Base-by-base conservation (phyloP, 2,329 filamentous ascomycete species). In the Amesomyces nigricolor region DNA sequence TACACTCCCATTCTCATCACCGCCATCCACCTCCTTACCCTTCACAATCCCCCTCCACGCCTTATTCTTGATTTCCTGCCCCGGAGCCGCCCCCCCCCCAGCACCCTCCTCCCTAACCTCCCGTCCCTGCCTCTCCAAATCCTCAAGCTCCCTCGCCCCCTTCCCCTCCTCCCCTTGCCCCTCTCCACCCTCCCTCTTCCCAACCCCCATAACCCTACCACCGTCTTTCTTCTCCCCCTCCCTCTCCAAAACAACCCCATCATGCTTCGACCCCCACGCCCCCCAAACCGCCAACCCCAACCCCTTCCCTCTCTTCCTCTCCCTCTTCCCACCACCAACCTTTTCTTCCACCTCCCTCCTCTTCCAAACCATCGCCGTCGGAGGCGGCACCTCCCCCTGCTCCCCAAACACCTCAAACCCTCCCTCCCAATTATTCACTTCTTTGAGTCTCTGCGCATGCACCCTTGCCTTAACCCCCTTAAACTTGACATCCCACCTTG, bases 241-340 rank as follows among this genome's bases (percentile, higher is more conserved):
- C 3, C 81, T 74, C 46, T 76, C 73, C 3, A 95, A 78, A 0
- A 87, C 88, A 59, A 78, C 78, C 69, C 92, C 81, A 67, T 97
- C 94, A 66, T 96, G 90, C 67, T 88, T 95, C 45, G 87, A 91
- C 13, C 89, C 89, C 88, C 91, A 95, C 1, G 86, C 76, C 48
- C 85, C 88, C 92, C 92, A 97, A 61, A 96, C 73, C 2, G 85
- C 82, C 69, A 96, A 75, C 7, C 87, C 89, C 71, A 87, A 82
- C 61, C 88, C 91, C 16, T 59, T 63, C 32, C 72, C 78, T 70
- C 78, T 76, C n/a, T 75, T 70, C 62, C 46, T 49, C 16, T 59
- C 57, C 7, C 78, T 76, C 14, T 75, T 26, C 22, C 22, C 22
- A 3, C 22, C 22, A 2, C 22, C 22, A 26, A 26, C 69, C 62